Evolutionary conservation across 2,329 filamentous ascomycete species (phyloP).

Genomic region (Colletotrichum aenigma): DNA sequence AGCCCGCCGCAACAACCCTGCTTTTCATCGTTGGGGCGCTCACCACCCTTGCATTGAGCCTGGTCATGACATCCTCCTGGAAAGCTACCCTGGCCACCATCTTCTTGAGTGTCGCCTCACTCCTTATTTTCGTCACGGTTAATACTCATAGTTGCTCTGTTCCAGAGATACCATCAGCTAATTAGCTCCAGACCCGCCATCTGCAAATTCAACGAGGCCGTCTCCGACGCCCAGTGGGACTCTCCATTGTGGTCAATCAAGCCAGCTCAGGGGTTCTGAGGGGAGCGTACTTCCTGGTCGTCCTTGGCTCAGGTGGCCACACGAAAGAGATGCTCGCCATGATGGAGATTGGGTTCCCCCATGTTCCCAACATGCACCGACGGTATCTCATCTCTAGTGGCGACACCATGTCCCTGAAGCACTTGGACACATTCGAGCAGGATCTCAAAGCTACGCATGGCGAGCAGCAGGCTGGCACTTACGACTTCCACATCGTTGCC

Average conservation of each 20-base stretch:
- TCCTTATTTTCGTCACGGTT: conserved; percentile 35
- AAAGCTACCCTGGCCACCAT: neutral
- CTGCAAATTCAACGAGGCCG: conserved; percentile 8
- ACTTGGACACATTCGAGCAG: conserved; percentile 63
- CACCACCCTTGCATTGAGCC: neutral
- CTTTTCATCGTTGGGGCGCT: conserved; percentile 1
- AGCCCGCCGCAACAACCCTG: conserved; percentile 2
- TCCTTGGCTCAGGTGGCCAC: conserved; percentile 92
- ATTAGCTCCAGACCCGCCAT: conserved; percentile 1
- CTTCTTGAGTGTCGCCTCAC: neutral
- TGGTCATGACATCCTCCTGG: conserved; percentile 9
- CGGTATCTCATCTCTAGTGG: conserved; percentile 83
- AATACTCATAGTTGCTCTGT: neutral
- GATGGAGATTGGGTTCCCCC: conserved; percentile 64
- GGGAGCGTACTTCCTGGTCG: conserved; percentile 69
- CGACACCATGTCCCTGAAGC: conserved; percentile 72
- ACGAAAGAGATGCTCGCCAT: conserved; percentile 94
- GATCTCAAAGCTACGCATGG: conserved; percentile 30
- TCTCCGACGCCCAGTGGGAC: neutral
- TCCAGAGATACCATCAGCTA: neutral
- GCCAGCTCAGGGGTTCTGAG: conserved; percentile 22
- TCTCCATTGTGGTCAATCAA: neutral
- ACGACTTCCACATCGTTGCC: conserved; percentile 70
- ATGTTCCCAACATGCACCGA: conserved; percentile 62
- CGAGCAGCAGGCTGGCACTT: conserved; percentile 46